These are phyloP conservation scores for Cladosporium sp. DNA, from an alignment of 2,329 filamentous ascomycete species.

Conservation along the genomic window DNA sequence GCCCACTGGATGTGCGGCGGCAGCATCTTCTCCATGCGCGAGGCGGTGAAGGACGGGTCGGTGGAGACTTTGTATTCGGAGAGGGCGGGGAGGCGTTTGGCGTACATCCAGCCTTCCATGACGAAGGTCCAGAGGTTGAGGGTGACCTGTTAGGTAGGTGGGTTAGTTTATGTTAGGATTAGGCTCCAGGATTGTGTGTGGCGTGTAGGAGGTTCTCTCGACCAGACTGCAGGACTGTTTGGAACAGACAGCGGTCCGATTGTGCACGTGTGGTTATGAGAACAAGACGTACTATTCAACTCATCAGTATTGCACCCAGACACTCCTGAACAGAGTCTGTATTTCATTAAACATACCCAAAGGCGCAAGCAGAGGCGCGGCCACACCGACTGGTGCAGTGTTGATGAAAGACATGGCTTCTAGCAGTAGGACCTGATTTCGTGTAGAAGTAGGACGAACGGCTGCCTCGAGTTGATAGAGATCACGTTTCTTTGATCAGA, in stretches of 20 bases:
- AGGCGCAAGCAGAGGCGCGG: conserved; percentile 18
- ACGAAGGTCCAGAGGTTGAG: conserved; percentile 46
- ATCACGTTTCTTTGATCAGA: background rate
- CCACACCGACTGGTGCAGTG: conserved; percentile 8
- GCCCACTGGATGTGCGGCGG: conserved; percentile 21
- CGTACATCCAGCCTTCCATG: conserved; percentile 48
- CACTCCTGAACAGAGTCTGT: background rate
- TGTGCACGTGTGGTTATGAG: background rate
- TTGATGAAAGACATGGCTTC: conserved; percentile 18
- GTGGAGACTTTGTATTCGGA: conserved; percentile 34
- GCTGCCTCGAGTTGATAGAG: background rate
- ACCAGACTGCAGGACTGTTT: no score
- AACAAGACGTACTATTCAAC: background rate
- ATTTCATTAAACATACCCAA: background rate
- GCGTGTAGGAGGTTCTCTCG: background rate
- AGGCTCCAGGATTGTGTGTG: background rate
- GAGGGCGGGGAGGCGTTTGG: conserved; percentile 42
- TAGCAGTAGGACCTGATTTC: background rate
- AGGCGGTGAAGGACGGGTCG: conserved; percentile 1
- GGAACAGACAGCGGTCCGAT: background rate
- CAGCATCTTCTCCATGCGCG: conserved; percentile 22
- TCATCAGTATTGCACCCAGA: background rate
- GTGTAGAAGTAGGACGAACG: background rate
- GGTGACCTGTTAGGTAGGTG: conserved; percentile 25
- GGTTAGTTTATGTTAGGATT: background rate